Percentiles rank a stretch among this genome's conserved stretches.
Evolutionary conservation across 2,329 filamentous ascomycete genomes (phyloP).

Genomic region (Endoconidiophora laricicola): DNA sequence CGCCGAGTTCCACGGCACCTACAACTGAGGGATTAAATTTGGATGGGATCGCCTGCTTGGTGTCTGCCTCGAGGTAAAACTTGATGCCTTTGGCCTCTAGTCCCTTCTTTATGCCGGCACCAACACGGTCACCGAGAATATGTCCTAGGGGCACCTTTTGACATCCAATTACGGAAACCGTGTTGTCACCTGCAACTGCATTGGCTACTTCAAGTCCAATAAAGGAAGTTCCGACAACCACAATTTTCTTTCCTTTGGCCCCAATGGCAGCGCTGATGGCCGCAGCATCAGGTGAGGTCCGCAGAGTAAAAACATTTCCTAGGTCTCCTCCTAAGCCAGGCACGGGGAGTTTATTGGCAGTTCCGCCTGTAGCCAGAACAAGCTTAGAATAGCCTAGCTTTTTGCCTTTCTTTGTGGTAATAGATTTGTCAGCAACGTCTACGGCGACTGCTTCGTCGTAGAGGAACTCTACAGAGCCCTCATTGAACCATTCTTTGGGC

Average conservation of each 20-base stretch:
- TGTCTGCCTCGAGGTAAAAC: slow-evolving; percentile 74
- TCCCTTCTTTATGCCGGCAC: slow-evolving; percentile 59
- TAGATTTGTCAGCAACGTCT: slow-evolving; percentile 57
- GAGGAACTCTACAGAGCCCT: slow-evolving; percentile 39
- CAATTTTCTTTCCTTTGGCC: slow-evolving; percentile 75
- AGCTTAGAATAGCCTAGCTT: slow-evolving; percentile 72
- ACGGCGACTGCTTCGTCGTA: slow-evolving; percentile 52
- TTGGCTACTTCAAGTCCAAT: slow-evolving; percentile 98
- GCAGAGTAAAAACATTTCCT: slow-evolving; percentile 71
- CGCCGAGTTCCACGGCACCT: slow-evolving; percentile 66
- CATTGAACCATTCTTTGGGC: slow-evolving; percentile 59
- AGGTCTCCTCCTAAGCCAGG: slow-evolving; percentile 66
- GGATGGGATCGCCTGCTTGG: slow-evolving; percentile 51
- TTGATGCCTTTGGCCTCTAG: slow-evolving; percentile 79
- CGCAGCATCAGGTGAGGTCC: slow-evolving; percentile 60
- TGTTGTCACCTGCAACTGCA: slow-evolving; percentile 60
- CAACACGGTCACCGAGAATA: slow-evolving; percentile 69
- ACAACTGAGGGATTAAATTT: slow-evolving; percentile 51
- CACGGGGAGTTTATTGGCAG: slow-evolving; percentile 57
- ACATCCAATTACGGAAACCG: slow-evolving; percentile 78
- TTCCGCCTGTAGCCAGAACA: slow-evolving; percentile 75
- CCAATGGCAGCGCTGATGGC: slow-evolving; percentile 66
- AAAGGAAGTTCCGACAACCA: slow-evolving; percentile 83
- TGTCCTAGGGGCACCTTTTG: slow-evolving; percentile 71
- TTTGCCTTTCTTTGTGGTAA: slow-evolving; percentile 58